Base-by-base conservation (phyloP, 345 rosid species). In the Aquilaria yunnanensis region DNA sequence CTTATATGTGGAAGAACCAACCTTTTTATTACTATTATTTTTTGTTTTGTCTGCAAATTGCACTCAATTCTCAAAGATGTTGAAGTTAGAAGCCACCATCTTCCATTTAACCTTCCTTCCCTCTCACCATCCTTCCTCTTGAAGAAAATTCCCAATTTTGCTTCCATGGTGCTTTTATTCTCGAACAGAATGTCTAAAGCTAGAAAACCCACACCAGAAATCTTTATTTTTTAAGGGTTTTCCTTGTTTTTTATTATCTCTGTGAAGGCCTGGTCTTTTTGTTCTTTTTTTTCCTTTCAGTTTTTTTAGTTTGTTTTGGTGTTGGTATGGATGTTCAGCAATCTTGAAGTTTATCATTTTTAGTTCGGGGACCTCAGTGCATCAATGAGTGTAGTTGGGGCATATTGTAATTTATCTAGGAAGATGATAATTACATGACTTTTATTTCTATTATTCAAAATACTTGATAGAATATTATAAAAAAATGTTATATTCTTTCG, bases 311-410 rank as follows among this genome's bases (percentile, higher is more conserved):
- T 51, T 60, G 16, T 23, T 9, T 43, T 8, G 32, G 62, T 16
- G 56, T 66, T 59, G 63, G 63, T 64, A 89, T 89, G 96, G 83
- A 68, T 70, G 47, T 64, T 53, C 80, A 23, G 29, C 23, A 23
- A 23, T 23, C 23, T 23, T 23, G 23, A 23, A 23, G 23, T 23
- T 23, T 23, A 23, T 23, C 23, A 23, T 23, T 23, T 23, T 23
- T 23, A 23, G 23, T 23, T 23, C 1, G 23, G 23, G 1, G 23
- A 23, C 23, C 23, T 23, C 23, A 23, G 23, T 23, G 23, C 1
- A 0, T 23, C 23, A 23, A 23, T 23, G 23, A 23, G 0, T 23
- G 23, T 23, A 23, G 23, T 23, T 23, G 23, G 23, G 23, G 23
- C 23, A 23, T 23, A 23, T 23, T 23, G 23, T 23, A 23, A 23